Conservation (phyloP, 345 rosid genomes). For the Microthlaspi erraticum region DNA sequence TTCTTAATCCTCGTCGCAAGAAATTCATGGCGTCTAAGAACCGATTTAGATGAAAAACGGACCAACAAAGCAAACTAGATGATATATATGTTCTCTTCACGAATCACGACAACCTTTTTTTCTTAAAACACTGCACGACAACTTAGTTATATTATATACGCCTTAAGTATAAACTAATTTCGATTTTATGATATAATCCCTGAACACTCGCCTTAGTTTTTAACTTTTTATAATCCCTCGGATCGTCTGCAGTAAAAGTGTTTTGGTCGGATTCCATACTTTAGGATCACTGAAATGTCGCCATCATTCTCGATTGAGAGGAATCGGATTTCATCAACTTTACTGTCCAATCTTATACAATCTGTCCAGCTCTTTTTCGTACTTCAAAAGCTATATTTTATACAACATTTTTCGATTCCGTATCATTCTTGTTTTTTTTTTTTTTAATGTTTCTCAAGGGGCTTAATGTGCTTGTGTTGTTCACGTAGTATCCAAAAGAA, state of each 20-base stretch:
- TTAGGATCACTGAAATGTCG: neutral
- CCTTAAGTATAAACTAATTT: neutral
- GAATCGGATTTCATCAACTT: neutral
- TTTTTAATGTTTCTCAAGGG: neutral
- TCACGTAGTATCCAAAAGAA: conserved; percentile 29
- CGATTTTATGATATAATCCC: too few species aligned
- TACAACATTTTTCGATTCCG: neutral
- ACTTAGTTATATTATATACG: conserved; percentile 19
- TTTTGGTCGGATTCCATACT: too few species aligned
- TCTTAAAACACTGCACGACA: conserved; percentile 22
- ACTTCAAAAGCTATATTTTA: neutral
- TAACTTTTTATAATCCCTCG: too few species aligned
- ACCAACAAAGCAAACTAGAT: conserved; percentile 45
- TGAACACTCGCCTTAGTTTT: too few species aligned
- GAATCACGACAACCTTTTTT: too few species aligned
- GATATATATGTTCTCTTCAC: neutral
- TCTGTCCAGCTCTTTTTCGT: neutral
- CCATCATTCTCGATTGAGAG: neutral
- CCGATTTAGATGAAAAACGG: conserved; percentile 40
- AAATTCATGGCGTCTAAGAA: conserved; percentile 44
- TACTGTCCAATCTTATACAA: neutral
- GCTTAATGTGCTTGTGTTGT: conserved; percentile 26
- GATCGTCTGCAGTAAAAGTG: too few species aligned
- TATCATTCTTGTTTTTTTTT: neutral
- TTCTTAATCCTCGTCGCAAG: conserved; percentile 17